Base-by-base conservation (phyloP, 768 basidiomycete genomes). In the Boletus insuetus region DNA sequence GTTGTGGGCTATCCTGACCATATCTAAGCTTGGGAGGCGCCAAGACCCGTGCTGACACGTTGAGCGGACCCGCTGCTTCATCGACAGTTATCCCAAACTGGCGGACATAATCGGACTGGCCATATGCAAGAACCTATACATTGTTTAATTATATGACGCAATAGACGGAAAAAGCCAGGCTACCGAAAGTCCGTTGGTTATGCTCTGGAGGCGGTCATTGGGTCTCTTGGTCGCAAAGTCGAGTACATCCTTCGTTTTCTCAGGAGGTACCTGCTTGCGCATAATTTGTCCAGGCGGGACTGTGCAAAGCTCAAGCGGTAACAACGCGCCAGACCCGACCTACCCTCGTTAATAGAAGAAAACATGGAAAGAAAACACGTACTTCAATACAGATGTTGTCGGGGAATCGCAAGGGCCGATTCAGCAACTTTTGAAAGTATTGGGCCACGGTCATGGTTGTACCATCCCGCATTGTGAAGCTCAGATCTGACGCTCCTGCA, bases 321-420 rank as follows among this genome's bases (percentile, higher is more conserved):
- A 74, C 32, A 84, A 63, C 0, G 89, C 88, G 1, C 81, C 81
- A 24, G 73, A 67, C 6, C 83, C 82, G 13, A 87, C 77, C 87
- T 90, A 42, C 44, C 53, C 40, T 42, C 31, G 24, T 63, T 26
- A 55, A 34, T 51, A 69, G 70, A 44, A 73, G 70, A 54, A 39
- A 39, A 32, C 4, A 24, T 13, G 20, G 31, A 17, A 51, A 19
- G 35, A 17, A 50, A 29, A 9, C 4, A 66, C 78, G 26, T 38
- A 88, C 89, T 76, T 91, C 87, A 3, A 81, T 77, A 58, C 89
- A 92, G 13, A 85, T 72, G 2, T 86, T 67, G 31, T 87, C 79
- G 0, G 91, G 90, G 63, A 70, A 84, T 49, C 74, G 73, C 4
- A 93, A 72, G 6, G 77, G 73, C 3, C 74, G 75, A 58, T 84